Evolutionary conservation across 352 stramenopile species (phyloP).

Genomic region (Paralagenidium karlingii): DNA sequence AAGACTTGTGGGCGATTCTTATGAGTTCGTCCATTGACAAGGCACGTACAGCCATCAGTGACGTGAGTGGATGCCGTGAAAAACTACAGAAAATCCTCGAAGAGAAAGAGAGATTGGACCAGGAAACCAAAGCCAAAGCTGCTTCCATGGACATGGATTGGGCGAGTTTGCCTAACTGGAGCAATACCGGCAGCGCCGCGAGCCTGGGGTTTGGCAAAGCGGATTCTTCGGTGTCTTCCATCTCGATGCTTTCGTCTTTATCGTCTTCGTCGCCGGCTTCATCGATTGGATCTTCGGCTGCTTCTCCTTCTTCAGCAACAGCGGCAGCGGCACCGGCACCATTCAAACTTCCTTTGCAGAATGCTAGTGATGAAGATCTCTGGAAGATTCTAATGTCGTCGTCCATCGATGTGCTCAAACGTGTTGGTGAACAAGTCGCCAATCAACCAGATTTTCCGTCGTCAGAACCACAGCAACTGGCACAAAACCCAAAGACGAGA

Average conservation of each 20-base stretch:
- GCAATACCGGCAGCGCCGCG: too few species aligned
- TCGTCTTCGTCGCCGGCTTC: neutral
- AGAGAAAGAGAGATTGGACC: slow-evolving; percentile 46
- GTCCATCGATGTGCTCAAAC: slow-evolving; percentile 34
- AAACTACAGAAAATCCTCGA: slow-evolving; percentile 42
- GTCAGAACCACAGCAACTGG: too few species aligned
- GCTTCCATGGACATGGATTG: too few species aligned
- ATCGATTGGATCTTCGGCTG: neutral
- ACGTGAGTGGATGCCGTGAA: slow-evolving; percentile 27
- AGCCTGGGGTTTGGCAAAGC: slow-evolving; percentile 15
- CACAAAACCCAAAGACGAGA: too few species aligned
- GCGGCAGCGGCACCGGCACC: slow-evolving; percentile 5
- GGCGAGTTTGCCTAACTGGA: too few species aligned
- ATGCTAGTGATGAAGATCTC: slow-evolving; percentile 35
- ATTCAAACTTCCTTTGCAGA: neutral
- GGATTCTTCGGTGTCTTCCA: slow-evolving; percentile 3
- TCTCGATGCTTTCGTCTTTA: neutral
- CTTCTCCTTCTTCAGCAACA: neutral
- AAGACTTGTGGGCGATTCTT: slow-evolving; percentile 61
- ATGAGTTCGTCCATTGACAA: slow-evolving; percentile 57
- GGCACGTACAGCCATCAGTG: slow-evolving; percentile 31
- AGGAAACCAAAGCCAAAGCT: slow-evolving; percentile 41
- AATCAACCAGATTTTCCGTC: too few species aligned
- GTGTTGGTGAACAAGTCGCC: slow-evolving; percentile 18
- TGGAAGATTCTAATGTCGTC: slow-evolving; percentile 72